These are phyloP conservation scores for Tricholomella constricta DNA, from an alignment of 768 basidiomycete genomes.

Conservation along the genomic window DNA sequence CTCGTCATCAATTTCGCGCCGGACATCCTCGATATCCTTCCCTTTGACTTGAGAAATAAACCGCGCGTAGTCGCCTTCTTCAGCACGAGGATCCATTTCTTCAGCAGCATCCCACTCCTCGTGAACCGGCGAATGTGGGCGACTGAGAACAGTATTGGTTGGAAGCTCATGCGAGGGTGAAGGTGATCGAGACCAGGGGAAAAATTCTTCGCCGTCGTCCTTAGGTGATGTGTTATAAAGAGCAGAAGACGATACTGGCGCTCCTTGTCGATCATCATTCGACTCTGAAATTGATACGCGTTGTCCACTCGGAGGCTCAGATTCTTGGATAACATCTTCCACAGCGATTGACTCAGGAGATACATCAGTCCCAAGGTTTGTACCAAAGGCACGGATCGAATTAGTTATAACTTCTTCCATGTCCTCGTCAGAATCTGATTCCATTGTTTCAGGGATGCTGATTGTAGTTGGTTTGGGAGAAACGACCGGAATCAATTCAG, in stretches of 20 bases:
- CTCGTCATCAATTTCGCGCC: slow-evolving; percentile 90
- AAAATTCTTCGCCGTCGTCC: slow-evolving; percentile 18
- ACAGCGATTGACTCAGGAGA: neutral
- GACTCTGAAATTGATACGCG: neutral
- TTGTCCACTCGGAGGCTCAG: neutral
- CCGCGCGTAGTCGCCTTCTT: slow-evolving; percentile 88
- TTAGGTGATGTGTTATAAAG: slow-evolving; percentile 18
- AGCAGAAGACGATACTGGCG: slow-evolving; percentile 3
- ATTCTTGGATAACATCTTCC: neutral
- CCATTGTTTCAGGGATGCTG: neutral
- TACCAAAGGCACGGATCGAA: neutral
- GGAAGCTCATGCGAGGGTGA: slow-evolving; percentile 28
- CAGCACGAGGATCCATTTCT: slow-evolving; percentile 78
- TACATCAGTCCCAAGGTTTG: neutral
- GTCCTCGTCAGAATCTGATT: slow-evolving; percentile 30
- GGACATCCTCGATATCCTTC: slow-evolving; percentile 76
- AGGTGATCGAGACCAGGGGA: slow-evolving; percentile 37
- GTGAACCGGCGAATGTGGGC: slow-evolving; percentile 25
- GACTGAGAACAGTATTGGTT: slow-evolving; percentile 15
- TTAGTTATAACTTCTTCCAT: slow-evolving; percentile 39
- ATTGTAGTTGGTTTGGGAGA: neutral
- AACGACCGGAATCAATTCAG: neutral
- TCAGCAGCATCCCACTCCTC: slow-evolving; percentile 82
- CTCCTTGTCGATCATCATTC: neutral
- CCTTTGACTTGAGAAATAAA: slow-evolving; percentile 93